phyloP scores from a whole-genome alignment of 768 basidiomycete genomes.

The Amylocystis lapponica region DNA sequence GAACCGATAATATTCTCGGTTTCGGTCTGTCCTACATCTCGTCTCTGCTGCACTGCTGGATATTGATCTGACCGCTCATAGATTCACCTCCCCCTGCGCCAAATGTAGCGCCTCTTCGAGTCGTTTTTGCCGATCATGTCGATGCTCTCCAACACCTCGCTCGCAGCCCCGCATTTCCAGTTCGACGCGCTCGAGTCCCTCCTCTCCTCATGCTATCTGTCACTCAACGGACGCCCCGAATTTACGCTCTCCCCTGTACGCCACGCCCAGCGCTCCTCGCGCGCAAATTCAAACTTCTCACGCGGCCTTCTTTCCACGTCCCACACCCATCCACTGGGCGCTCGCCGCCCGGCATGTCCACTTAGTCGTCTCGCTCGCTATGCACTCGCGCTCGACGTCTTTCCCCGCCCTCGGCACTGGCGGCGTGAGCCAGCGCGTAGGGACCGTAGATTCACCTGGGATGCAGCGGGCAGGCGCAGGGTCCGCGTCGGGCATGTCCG shows the following conservation, averaged over 20 bases:
- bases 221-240: slow-evolving; percentile 55
- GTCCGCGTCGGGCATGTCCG: slow-evolving; percentile 35
- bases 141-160: slow-evolving; percentile 56
- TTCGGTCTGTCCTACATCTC: slow-evolving; percentile 32
- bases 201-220: slow-evolving; percentile 66
- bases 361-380: slow-evolving; percentile 31
- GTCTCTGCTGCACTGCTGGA: too few relatives aligned
- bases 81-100: too few relatives aligned
- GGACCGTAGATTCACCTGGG: slow-evolving; percentile 29
- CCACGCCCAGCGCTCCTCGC: slow-evolving; percentile 55
- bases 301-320: slow-evolving; percentile 39
- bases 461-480: slow-evolving; percentile 17
- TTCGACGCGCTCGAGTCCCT: slow-evolving; percentile 75
- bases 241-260: slow-evolving; percentile 71
- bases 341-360: slow-evolving; percentile 42
- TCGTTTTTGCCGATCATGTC: slow-evolving; percentile 64
- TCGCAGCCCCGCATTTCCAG: slow-evolving; percentile 62
- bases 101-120: too few relatives aligned
- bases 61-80: too few relatives aligned
- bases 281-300: slow-evolving; percentile 38
- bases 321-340: slow-evolving; percentile 36
- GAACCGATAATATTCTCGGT: slow-evolving; percentile 24
- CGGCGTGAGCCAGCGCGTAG: slow-evolving; percentile 29
- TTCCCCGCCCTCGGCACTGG: slow-evolving; percentile 22
- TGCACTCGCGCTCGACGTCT: slow-evolving; percentile 32